Evolutionary conservation across 139 green algal genomes (phyloP).

Genomic region (Coccomyxa sp.): DNA sequence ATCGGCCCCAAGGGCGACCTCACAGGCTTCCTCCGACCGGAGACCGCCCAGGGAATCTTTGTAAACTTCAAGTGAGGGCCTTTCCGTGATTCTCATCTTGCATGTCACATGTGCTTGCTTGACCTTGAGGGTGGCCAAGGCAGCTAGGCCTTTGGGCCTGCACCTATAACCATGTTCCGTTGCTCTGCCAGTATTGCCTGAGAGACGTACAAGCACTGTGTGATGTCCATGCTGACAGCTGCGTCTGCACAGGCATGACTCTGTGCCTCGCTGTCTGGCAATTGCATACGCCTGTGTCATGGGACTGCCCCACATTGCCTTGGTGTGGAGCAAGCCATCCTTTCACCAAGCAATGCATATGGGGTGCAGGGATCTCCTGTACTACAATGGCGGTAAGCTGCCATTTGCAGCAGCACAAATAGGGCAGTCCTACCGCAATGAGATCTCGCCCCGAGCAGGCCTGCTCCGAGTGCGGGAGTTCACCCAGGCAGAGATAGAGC

Average conservation of each 20-base stretch:
- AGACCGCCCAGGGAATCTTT: conserved; percentile 91
- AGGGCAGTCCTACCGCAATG: conserved; percentile 94
- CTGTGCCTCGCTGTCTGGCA: too few species aligned
- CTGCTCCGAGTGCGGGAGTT: conserved; percentile 98
- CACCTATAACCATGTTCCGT: neutral
- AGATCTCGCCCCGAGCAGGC: conserved; percentile 88
- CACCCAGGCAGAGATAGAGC: conserved; percentile 98
- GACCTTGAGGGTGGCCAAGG: neutral
- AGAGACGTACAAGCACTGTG: too few species aligned
- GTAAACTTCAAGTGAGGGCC: conserved; percentile 77
- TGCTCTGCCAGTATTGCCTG: too few species aligned
- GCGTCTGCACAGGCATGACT: too few species aligned
- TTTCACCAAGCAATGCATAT: too few species aligned
- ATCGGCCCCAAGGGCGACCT: conserved; percentile 83
- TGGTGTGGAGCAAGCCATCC: too few species aligned
- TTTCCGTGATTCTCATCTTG: neutral
- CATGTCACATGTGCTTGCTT: neutral
- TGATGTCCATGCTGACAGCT: too few species aligned
- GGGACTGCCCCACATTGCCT: too few species aligned
- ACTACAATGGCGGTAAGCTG: conserved; percentile 97
- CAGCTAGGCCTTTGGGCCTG: neutral
- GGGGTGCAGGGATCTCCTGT: conserved; percentile 89
- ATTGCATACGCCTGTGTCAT: too few species aligned
- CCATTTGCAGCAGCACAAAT: conserved; percentile 98
- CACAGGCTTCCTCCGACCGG: conserved; percentile 83